Evolutionary conservation across 78 protist species (phyloP).

Genomic region (Dictyostelium purpureum): DNA sequence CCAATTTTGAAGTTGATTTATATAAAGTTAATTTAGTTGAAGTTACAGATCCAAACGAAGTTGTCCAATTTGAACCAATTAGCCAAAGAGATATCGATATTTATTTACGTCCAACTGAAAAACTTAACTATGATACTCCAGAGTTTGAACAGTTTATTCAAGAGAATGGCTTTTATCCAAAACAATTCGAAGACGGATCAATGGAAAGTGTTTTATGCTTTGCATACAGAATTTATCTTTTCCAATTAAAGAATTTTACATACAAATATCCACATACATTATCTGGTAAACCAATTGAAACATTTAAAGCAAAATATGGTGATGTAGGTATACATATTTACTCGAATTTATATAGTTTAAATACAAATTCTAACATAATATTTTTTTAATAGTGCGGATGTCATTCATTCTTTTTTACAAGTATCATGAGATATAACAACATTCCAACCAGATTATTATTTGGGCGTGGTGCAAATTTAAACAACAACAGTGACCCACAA

Average conservation of each 20-base stretch:
- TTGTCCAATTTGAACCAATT: not conserved
- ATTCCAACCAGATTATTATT: not conserved
- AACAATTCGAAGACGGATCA: not conserved
- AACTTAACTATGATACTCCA: not conserved
- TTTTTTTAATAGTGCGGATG: too few relatives aligned
- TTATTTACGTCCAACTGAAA: not conserved
- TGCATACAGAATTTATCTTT: slow-evolving; percentile 4
- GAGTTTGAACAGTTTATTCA: not conserved
- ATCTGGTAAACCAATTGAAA: not conserved
- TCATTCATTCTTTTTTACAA: not conserved
- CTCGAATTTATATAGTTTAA: too few relatives aligned
- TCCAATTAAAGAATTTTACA: not conserved
- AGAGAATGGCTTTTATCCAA: not conserved
- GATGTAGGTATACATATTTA: too few relatives aligned
- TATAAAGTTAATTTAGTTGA: not conserved
- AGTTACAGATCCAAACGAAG: not conserved
- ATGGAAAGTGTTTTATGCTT: not conserved
- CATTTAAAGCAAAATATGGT: not conserved
- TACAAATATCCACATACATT: not conserved
- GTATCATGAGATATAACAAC: not conserved
- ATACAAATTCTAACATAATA: too few relatives aligned
- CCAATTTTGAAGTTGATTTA: not conserved
- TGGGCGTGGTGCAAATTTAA: not conserved
- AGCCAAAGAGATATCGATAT: not conserved
- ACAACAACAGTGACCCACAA: too few relatives aligned